Evolutionary conservation across 2,329 filamentous ascomycete genomes (phyloP).

Genomic region (Cryphonectria naterciae): DNA sequence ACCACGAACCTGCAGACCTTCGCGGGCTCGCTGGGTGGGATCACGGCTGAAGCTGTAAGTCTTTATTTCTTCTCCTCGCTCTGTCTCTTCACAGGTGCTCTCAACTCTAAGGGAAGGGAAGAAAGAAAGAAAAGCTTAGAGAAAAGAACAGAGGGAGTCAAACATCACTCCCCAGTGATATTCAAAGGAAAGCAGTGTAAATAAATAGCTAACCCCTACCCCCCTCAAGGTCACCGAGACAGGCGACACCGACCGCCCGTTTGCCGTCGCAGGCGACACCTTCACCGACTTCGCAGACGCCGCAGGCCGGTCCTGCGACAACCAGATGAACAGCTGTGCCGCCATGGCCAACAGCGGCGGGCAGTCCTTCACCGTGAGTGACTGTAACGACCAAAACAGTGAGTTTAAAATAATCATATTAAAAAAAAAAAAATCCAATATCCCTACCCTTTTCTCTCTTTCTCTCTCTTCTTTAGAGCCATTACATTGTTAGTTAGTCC

Average conservation of each 20-base stretch:
- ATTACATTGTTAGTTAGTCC: not conserved
- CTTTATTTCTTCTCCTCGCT: no score
- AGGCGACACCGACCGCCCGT: conserved; percentile 45
- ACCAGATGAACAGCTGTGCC: conserved; percentile 54
- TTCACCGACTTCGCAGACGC: conserved; percentile 51
- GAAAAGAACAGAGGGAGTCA: no score
- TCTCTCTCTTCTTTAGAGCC: not conserved
- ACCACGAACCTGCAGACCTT: conserved; percentile 48
- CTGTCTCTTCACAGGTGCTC: no score
- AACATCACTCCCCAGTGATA: no score
- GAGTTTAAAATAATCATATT: conserved; percentile 31
- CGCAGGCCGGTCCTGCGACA: conserved; percentile 50
- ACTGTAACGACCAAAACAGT: conserved; percentile 53
- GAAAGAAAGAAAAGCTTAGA: no score
- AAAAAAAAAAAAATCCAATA: no score
- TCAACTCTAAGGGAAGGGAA: no score
- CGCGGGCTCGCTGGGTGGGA: conserved; percentile 44
- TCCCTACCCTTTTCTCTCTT: no score
- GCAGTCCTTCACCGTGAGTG: conserved; percentile 43
- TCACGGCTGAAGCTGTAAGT: conserved; percentile 42
- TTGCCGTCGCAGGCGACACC: conserved; percentile 48
- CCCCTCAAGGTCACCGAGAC: conserved; percentile 45
- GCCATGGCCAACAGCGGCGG: conserved; percentile 44
- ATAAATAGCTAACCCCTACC: not conserved
- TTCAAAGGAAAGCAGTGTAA: no score